These are phyloP conservation scores for Populus deltoides DNA, from an alignment of 345 rosid species.

Conservation along the genomic window DNA sequence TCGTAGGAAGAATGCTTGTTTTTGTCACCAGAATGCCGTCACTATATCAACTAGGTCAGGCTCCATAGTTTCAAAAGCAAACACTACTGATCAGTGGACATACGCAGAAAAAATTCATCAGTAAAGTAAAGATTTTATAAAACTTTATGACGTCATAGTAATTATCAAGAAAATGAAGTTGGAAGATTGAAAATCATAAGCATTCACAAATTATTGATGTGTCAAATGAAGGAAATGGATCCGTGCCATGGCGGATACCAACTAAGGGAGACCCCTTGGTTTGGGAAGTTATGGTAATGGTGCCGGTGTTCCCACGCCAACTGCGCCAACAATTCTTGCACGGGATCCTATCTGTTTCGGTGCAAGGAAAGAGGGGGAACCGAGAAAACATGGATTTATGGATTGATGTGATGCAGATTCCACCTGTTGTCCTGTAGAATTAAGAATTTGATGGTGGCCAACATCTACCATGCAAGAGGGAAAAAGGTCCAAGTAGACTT, in stretches of 20 bases:
- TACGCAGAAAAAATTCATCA: not conserved
- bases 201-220: not conserved
- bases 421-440: not conserved
- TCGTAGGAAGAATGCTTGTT: constrained; percentile 17
- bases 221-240: not conserved
- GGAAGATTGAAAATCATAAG: not conserved
- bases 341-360: not conserved
- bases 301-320: not conserved
- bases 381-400: not conserved
- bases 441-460: not conserved
- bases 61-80: not conserved
- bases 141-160: not conserved
- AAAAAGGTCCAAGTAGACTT: constrained; percentile 28
- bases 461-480: not conserved
- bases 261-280: not conserved
- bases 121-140: not conserved
- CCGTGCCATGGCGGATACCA: not conserved
- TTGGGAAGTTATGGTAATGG: not conserved
- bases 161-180: not conserved
- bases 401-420: not conserved
- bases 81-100: constrained; percentile 5
- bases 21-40: constrained; percentile 31
- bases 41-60: constrained; percentile 6
- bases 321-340: not conserved
- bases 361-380: not conserved